Conservation (phyloP, 306 rosid species). For the Dalbergia cochinchinensis region DNA sequence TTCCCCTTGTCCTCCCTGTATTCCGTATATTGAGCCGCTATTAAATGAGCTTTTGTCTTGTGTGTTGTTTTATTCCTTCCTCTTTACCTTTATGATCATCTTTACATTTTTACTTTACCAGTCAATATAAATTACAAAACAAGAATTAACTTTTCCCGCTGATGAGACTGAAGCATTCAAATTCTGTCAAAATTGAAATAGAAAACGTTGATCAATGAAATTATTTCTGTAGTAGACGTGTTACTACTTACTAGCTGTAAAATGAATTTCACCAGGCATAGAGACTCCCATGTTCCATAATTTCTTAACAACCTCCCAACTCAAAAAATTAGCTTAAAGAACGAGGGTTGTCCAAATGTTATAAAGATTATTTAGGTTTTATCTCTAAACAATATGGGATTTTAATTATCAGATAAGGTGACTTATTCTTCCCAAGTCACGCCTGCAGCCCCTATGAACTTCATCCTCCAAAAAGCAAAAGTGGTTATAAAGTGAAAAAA, state of each 20-base stretch:
- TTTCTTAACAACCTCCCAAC: too few species aligned
- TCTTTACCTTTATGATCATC: not conserved
- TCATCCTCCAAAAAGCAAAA: too few species aligned
- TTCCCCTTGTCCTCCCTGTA: not conserved
- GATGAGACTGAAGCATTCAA: not conserved
- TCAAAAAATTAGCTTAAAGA: too few species aligned
- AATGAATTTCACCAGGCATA: not conserved
- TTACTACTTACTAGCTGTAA: not conserved
- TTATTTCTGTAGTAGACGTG: too few species aligned
- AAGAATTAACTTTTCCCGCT: not conserved
- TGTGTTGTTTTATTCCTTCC: constrained; percentile 15
- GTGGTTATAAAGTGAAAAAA: too few species aligned
- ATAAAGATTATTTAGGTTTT: too few species aligned
- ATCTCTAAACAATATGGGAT: too few species aligned
- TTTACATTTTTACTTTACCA: not conserved
- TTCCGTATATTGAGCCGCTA: not conserved
- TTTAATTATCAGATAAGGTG: too few species aligned
- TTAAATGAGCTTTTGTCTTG: not conserved
- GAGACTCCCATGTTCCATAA: too few species aligned
- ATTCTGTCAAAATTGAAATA: not conserved
- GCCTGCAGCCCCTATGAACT: too few species aligned
- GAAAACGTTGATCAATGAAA: not conserved
- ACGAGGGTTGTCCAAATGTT: too few species aligned
- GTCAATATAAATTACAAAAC: constrained; percentile 5
- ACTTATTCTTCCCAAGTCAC: too few species aligned